Evolutionary conservation across 768 basidiomycete genomes (phyloP).

Genomic region (Daedaleopsis nitida): DNA sequence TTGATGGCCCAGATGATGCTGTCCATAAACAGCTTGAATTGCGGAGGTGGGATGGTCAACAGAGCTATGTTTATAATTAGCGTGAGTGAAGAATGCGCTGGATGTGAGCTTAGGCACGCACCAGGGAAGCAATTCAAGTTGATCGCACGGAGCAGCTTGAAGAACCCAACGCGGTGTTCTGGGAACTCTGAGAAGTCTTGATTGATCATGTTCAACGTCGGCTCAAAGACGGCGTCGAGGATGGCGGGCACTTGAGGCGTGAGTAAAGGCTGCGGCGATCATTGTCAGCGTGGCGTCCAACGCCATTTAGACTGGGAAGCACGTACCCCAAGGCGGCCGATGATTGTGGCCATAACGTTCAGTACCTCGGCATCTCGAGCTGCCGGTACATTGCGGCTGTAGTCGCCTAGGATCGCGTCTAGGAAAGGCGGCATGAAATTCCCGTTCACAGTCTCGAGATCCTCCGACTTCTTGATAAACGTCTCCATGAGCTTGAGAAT

Average conservation of each 20-base stretch:
- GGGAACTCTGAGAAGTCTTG: constrained; percentile 99
- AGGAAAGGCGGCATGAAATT: constrained; percentile 94
- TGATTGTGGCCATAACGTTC: constrained; percentile 96
- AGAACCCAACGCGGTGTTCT: constrained; percentile 96
- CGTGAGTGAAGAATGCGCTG: background rate
- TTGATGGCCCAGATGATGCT: constrained; percentile 99
- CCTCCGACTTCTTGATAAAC: constrained; percentile 96
- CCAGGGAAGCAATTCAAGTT: constrained; percentile 96
- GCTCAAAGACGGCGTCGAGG: constrained; percentile 96
- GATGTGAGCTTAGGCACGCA: constrained; percentile 36
- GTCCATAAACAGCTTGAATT: constrained; percentile 98
- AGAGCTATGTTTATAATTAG: constrained; percentile 52
- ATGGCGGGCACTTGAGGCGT: constrained; percentile 95
- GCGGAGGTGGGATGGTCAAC: constrained; percentile 80
- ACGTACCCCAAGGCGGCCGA: constrained; percentile 82
- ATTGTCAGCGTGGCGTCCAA: constrained; percentile 8
- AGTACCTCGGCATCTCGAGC: constrained; percentile 97
- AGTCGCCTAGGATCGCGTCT: constrained; percentile 97
- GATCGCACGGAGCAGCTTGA: constrained; percentile 90
- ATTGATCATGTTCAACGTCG: constrained; percentile 98
- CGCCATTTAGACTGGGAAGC: background rate
- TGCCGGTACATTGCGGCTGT: constrained; percentile 89
- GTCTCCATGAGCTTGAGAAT: constrained; percentile 97
- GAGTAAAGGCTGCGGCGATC: constrained; percentile 61
- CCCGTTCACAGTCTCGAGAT: constrained; percentile 87